Evolutionary conservation across 2,329 filamentous ascomycete genomes (phyloP), one percentile per base, ranked within the genome.

Genomic region (Fusarium scirpi): DNA sequence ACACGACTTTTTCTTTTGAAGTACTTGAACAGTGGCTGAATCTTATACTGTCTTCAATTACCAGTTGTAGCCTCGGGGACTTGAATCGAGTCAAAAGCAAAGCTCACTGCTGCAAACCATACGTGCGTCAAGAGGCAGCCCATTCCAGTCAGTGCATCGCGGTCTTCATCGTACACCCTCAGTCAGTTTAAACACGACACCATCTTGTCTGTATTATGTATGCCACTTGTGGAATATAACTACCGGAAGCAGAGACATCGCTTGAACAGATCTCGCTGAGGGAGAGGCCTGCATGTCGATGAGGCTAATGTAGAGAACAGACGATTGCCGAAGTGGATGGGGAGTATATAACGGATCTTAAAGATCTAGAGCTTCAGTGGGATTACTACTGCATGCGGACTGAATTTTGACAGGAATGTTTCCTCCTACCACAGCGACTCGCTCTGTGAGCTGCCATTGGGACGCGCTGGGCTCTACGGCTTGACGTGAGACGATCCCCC

Each of bases 111-210:
- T 62, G 49, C 45, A 56, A 32, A 51, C 2, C 64, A 67, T 56
- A 34, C 8, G 3, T 51, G 41, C 40, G 1, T 40, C 22, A 8
- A n/a, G 56, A 52, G 32, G 24, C 40, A 62, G 15, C 40, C 45
- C 8, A 6, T 47, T 13, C n/a, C n/a, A 22, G 25, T 5, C 8
- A 29, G 22, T 30, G 6, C 13, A 7, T 30, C 22, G 4, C 24
- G 9, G n/a, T n/a, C 20, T 40, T 32, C 22, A 12, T 24, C 18
- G 13, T 55, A 66, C 62, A 29, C 52, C 60, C 60, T 51, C 40
- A 20, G 53, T 52, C 34, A 15, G 7, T 27, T 16, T 65, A 59
- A 47, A 43, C 8, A 65, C 3, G 43, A 46, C 62, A 67, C 62
- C 62, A 44, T 34, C 62, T 46, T 16, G 8, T 7, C 24, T 12